Evolutionary conservation across 257 asterid species (phyloP), one percentile per base, ranked within the genome.

Genomic region (Solanum lignicaule): DNA sequence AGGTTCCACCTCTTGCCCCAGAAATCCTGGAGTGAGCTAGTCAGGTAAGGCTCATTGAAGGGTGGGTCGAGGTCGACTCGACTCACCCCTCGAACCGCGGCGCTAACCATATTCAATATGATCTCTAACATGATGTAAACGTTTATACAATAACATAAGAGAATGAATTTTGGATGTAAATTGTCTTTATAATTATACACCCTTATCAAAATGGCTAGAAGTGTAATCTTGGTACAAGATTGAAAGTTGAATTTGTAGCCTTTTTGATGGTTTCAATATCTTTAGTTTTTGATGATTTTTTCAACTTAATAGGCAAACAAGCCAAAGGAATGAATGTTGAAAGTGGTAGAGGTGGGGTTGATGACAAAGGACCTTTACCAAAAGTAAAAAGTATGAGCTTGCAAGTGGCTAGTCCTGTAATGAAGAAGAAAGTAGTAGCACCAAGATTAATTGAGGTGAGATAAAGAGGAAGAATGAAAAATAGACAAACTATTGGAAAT

Each of bases 1-100:
- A 93, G 62, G 86, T 94, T 94, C 96, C 98, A 95, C 41, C 96
- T 89, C 55, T 88, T 89, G 2, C 96, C 95, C 95, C 98, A 95
- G 35, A 94, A 95, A 87, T 95, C 95, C 66, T 93, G 95, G 2
- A 94, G 87, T 0, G 96, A 95, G 0, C 94, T 94, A 27, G 95
- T 78, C 2, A 91, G 27, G 69, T 93, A 92, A 2, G 95, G 96
- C 20, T 92, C 91, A 14, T 95, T 60, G 31, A 92, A 95, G 7
- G 88, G 96, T 13, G 91, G 91, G 84, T 93, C 95, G 23, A 88
- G 58, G 25, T 88, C 88, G 6, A 84, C 11, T 32, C 86, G 81
- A 8, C 32, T 25, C 32, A 83, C 27, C 36, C 33, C 6, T 18
- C 75, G 36, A 4, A 46, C 88, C 5, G 32, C 33, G 33, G 71